phyloP scores from a whole-genome alignment of 495 filamentous ascomycete species.

The Penicillium angulare region DNA sequence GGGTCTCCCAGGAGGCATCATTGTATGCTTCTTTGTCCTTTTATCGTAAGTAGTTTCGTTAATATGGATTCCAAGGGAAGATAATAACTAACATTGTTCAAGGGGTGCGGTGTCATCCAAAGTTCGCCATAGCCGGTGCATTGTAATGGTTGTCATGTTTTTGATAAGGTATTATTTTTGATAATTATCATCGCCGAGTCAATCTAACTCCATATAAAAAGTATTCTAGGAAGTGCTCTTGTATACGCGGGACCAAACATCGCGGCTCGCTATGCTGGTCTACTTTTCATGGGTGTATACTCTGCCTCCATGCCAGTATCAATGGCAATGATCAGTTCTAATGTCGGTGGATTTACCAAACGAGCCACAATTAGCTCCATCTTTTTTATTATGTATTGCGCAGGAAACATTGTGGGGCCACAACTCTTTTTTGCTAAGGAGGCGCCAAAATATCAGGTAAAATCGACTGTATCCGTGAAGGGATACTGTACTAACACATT shows the following conservation, averaged over 20 bases:
- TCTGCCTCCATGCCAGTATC: conserved; percentile 21
- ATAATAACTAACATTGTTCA: neutral
- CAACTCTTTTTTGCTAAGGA: conserved; percentile 4
- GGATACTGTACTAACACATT: neutral
- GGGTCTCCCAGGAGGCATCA: neutral
- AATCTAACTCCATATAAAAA: neutral
- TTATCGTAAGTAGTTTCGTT: neutral
- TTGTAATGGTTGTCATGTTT: neutral
- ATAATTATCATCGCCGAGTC: neutral
- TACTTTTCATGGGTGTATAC: neutral
- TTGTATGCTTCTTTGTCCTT: neutral
- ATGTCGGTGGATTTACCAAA: conserved; percentile 60
- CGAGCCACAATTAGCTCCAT: conserved; percentile 34
- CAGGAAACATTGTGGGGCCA: conserved; percentile 13
- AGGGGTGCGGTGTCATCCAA: neutral
- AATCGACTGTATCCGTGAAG: neutral
- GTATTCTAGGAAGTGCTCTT: neutral
- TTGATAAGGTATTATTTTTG: neutral
- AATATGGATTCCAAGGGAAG: neutral
- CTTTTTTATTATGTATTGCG: conserved; percentile 12
- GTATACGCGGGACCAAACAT: neutral
- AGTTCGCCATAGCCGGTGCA: neutral
- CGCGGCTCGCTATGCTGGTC: neutral
- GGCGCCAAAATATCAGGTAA: conserved; percentile 3
- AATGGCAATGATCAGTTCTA: conserved; percentile 38